Conservation (phyloP, 164 flowering plant genomes). For the Vitis labrusca region DNA sequence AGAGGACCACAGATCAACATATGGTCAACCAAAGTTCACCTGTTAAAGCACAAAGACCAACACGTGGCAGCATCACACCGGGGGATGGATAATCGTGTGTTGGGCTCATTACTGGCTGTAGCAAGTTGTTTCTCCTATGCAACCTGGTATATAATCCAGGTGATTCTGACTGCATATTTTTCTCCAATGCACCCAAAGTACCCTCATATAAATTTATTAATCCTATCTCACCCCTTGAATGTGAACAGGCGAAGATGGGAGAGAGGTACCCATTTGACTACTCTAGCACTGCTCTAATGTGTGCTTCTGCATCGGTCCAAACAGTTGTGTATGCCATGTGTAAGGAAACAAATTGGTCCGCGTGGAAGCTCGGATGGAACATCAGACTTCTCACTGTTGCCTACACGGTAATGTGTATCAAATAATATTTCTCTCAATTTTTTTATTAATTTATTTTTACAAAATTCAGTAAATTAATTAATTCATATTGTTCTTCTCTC, state of each 20-base stretch:
- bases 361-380: slow-evolving; percentile 30
- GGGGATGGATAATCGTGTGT: too few relatives aligned
- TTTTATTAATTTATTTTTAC: too few relatives aligned
- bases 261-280: slow-evolving; percentile 17
- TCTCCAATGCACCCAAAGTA: too few relatives aligned
- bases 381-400: slow-evolving; percentile 1
- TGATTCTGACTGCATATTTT: neutral
- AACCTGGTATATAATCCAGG: slow-evolving; percentile 21
- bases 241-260: slow-evolving; percentile 25
- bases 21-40: slow-evolving; percentile 32
- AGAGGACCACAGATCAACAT: slow-evolving; percentile 21
- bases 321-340: slow-evolving; percentile 14
- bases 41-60: slow-evolving; percentile 6
- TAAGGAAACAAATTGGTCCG: slow-evolving; percentile 19
- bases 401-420: too few relatives aligned
- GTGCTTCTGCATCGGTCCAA: slow-evolving; percentile 22
- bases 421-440: too few relatives aligned
- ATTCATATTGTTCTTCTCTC: too few relatives aligned
- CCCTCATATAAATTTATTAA: too few relatives aligned
- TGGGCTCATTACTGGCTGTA: slow-evolving; percentile 9
- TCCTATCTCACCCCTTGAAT: too few relatives aligned
- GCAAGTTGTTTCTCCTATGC: slow-evolving; percentile 14
- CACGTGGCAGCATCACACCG: too few relatives aligned
- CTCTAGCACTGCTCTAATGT: slow-evolving; percentile 27
- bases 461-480: too few relatives aligned